These are phyloP conservation scores for Phialophora verrucosa DNA, from an alignment of 2,329 filamentous ascomycete species.

Conservation along the genomic window DNA sequence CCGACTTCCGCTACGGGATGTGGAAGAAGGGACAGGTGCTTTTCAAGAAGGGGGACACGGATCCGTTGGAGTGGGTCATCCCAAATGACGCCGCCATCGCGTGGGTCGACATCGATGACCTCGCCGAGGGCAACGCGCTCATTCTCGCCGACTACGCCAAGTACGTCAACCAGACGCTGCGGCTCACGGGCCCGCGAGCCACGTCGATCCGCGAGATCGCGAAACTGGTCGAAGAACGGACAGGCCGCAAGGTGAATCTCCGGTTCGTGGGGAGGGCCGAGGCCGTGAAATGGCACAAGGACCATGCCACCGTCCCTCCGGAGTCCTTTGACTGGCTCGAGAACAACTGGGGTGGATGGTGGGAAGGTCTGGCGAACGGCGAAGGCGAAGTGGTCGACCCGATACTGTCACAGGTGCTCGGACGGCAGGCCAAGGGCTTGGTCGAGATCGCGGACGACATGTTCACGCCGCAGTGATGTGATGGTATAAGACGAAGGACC, in stretches of 20 bases:
- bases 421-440: conserved; percentile 5
- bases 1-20: not conserved
- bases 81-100: conserved; percentile 9
- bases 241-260: not conserved
- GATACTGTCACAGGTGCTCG: not conserved
- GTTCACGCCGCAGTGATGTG: conserved; percentile 1
- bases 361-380: not conserved
- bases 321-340: conserved; percentile 13
- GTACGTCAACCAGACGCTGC: conserved; percentile 7
- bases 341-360: conserved; percentile 16
- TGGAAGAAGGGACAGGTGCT: not conserved
- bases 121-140: conserved; percentile 12
- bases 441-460: conserved; percentile 11
- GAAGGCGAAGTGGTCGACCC: conserved; percentile 13
- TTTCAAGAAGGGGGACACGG: conserved; percentile 1
- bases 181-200: conserved; percentile 4
- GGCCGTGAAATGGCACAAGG: conserved; percentile 13
- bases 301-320: not conserved
- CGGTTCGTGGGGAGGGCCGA: not conserved
- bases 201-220: conserved; percentile 15
- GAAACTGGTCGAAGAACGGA: not conserved
- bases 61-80: conserved; percentile 7
- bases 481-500: not conserved
- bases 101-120: conserved; percentile 17
- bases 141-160: not conserved